phyloP scores from a whole-genome alignment of 441 rosid species.

The Biscutella auriculata region DNA sequence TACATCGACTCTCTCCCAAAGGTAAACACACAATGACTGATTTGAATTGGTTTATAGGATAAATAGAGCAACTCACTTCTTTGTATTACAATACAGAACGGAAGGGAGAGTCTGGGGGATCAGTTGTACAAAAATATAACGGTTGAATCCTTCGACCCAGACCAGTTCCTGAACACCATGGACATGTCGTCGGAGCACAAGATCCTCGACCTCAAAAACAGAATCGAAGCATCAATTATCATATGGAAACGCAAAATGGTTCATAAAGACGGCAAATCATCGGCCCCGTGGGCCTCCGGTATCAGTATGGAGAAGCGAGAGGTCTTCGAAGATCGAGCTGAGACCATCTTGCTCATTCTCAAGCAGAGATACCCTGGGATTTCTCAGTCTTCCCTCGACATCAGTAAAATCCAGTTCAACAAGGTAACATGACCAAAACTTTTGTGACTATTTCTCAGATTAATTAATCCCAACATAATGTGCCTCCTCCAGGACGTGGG shows the following conservation, averaged over 20 bases:
- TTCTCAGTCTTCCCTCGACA: conserved; percentile 87
- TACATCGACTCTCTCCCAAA: conserved; percentile 55
- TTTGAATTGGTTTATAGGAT: not conserved
- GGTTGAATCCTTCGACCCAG: conserved; percentile 78
- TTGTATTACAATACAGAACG: conserved; percentile 38
- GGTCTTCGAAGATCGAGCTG: conserved; percentile 86
- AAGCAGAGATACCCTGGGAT: conserved; percentile 78
- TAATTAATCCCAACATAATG: no score
- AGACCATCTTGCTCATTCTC: conserved; percentile 71
- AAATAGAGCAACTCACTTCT: not conserved
- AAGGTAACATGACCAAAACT: conserved; percentile 21
- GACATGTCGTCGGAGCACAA: conserved; percentile 87
- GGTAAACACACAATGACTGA: conserved; percentile 19
- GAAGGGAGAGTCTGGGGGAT: conserved; percentile 94
- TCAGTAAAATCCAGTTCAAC: conserved; percentile 86
- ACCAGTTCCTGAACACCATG: conserved; percentile 58
- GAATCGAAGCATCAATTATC: conserved; percentile 82
- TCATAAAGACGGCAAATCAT: conserved; percentile 71
- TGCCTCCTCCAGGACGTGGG: conserved; percentile 51
- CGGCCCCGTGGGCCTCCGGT: conserved; percentile 70
- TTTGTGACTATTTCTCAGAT: no score
- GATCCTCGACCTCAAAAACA: conserved; percentile 82
- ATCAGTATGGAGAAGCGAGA: conserved; percentile 89
- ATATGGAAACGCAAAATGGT: conserved; percentile 95
- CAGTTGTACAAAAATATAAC: conserved; percentile 62